Percentiles rank a stretch among this genome's conserved stretches.
These are phyloP conservation scores for Terfezia boudieri DNA, from an alignment of 495 filamentous ascomycete species.

Conservation along the genomic window DNA sequence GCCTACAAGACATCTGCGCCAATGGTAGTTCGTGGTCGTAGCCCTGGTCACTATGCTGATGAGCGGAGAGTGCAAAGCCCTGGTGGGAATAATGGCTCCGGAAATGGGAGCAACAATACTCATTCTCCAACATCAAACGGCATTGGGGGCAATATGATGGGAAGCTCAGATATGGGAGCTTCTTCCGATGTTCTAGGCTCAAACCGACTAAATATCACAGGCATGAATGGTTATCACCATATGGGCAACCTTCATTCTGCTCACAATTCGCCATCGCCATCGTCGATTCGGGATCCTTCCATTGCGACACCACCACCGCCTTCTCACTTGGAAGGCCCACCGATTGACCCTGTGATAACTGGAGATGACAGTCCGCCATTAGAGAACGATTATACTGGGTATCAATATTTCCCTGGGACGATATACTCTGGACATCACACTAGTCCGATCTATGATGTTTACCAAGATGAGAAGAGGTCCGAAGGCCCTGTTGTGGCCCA, in stretches of 20 bases:
- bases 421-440: conserved; percentile 15
- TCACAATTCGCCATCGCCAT: conserved; percentile 14
- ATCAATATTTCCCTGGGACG: conserved; percentile 17
- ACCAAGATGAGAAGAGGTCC: conserved; percentile 18
- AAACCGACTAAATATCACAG: background rate
- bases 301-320: conserved; percentile 13
- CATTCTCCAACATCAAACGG: conserved; percentile 16
- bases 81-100: conserved; percentile 36
- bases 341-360: conserved; percentile 18
- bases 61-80: conserved; percentile 45
- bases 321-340: conserved; percentile 14
- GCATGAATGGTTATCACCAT: conserved; percentile 8
- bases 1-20: conserved; percentile 56
- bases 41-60: conserved; percentile 80
- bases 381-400: conserved; percentile 11
- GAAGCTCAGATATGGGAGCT: conserved; percentile 8
- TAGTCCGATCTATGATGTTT: conserved; percentile 12
- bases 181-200: background rate
- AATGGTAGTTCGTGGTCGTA: conserved; percentile 85
- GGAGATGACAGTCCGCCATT: conserved; percentile 13
- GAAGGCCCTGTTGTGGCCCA: conserved; percentile 17
- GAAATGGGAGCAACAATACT: conserved; percentile 25
- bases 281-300: conserved; percentile 17
- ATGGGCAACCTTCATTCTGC: conserved; percentile 13
- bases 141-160: conserved; percentile 17